Evolutionary conservation across 345 rosid genomes (phyloP).

Genomic region (Aquilaria yunnanensis): DNA sequence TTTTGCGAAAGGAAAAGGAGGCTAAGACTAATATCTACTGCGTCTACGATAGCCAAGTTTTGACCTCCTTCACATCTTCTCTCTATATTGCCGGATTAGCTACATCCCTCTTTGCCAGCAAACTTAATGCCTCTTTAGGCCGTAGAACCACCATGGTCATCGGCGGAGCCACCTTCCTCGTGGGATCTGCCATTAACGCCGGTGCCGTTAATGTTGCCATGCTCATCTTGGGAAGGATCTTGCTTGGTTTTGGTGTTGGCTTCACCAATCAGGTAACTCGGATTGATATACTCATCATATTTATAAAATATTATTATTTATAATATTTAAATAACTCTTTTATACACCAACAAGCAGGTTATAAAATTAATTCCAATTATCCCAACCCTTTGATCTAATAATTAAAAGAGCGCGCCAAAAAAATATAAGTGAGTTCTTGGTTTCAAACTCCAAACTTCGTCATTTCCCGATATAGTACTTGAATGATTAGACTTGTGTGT

Average conservation of each 20-base stretch:
- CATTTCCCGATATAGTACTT: too few relatives aligned
- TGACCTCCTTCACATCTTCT: conserved; percentile 77
- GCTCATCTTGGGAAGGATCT: conserved; percentile 79
- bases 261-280: conserved; percentile 70
- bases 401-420: too few relatives aligned
- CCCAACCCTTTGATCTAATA: too few relatives aligned
- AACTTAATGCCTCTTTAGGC: conserved; percentile 44
- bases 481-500: too few relatives aligned
- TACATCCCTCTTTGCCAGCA: conserved; percentile 68
- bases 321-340: too few relatives aligned
- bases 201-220: conserved; percentile 55
- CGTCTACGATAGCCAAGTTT: conserved; percentile 48
- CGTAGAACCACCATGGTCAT: conserved; percentile 63
- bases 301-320: too few relatives aligned
- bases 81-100: conserved; percentile 67
- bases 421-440: too few relatives aligned
- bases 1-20: conserved; percentile 40
- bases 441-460: too few relatives aligned
- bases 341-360: too few relatives aligned
- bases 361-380: too few relatives aligned
- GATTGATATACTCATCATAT: too few relatives aligned
- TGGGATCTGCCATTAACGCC: conserved; percentile 67
- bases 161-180: conserved; percentile 70
- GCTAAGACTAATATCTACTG: conserved; percentile 59
- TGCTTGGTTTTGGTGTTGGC: conserved; percentile 90